phyloP scores from a whole-genome alignment of 2,329 filamentous ascomycete species.

The Mariannaea sp. region DNA sequence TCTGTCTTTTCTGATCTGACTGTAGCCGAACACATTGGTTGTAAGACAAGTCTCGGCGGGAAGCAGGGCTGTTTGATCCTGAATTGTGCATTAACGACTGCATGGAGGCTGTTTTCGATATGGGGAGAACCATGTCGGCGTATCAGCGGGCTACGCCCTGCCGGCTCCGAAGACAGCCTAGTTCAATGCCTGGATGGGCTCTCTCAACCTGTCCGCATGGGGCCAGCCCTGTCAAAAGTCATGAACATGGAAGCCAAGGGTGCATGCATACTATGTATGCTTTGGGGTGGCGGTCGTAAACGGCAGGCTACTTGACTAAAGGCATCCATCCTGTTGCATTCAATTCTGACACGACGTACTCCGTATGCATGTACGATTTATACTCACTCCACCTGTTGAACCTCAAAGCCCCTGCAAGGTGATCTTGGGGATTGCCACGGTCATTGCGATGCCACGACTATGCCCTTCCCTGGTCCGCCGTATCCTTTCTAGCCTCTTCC shows the following conservation, averaged over 20 bases:
- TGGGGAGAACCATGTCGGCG: neutral
- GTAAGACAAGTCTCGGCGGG: constrained; percentile 19
- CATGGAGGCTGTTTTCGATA: neutral
- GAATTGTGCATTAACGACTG: no score
- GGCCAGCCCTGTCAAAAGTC: no score
- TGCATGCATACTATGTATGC: neutral
- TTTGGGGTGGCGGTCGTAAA: constrained; percentile 4
- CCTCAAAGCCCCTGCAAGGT: neutral
- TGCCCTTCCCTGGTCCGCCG: no score
- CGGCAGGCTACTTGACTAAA: constrained; percentile 1
- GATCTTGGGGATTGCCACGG: neutral
- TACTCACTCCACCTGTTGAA: no score
- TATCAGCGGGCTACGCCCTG: neutral
- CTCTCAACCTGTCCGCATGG: no score
- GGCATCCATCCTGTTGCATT: no score
- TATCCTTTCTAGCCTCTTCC: no score
- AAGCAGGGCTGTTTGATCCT: neutral
- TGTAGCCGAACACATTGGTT: constrained; percentile 9
- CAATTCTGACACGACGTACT: neutral
- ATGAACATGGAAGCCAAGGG: neutral
- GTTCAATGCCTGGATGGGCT: neutral
- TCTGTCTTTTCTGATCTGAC: constrained; percentile 7
- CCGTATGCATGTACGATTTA: neutral
- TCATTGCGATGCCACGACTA: no score
- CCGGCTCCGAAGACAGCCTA: neutral